Percentiles rank a stretch among this genome's conserved stretches.
Evolutionary conservation across 2,329 filamentous ascomycete genomes (phyloP).

Genomic region (Colletotrichum cereale): DNA sequence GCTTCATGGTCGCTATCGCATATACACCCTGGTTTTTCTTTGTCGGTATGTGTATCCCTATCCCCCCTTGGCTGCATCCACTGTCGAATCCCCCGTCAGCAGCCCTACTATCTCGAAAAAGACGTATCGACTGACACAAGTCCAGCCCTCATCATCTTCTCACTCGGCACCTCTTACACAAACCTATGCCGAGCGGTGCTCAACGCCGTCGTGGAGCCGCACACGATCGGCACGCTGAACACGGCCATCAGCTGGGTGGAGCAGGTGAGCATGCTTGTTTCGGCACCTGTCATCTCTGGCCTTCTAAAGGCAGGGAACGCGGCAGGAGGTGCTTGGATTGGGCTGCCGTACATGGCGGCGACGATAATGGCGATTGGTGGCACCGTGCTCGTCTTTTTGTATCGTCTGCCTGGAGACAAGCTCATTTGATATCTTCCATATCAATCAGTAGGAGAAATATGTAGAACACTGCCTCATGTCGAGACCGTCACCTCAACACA

Average conservation of each 20-base stretch:
- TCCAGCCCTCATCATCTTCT: conserved; percentile 58
- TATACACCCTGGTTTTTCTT: conserved; percentile 51
- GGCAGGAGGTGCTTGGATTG: conserved; percentile 61
- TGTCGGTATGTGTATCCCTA: conserved; percentile 1
- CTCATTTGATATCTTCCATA: not conserved
- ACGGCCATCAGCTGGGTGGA: conserved; percentile 65
- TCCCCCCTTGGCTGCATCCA: not conserved
- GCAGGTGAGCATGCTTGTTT: conserved; percentile 60
- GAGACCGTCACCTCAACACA: not conserved
- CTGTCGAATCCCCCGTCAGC: not conserved
- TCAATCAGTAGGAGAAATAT: too few relatives aligned
- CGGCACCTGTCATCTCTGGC: conserved; percentile 60
- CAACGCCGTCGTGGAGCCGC: conserved; percentile 65
- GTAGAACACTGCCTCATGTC: not conserved
- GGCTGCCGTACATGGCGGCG: conserved; percentile 61
- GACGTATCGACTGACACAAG: conserved; percentile 4
- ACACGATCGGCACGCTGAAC: conserved; percentile 67
- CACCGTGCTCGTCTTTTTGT: conserved; percentile 47
- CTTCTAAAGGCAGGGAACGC: conserved; percentile 60
- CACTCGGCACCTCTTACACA: conserved; percentile 58
- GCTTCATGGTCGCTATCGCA: conserved; percentile 54
- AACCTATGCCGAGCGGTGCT: conserved; percentile 62
- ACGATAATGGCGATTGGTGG: conserved; percentile 49
- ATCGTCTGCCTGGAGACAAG: conserved; percentile 45
- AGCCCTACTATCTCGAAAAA: not conserved